These are phyloP conservation scores for Pistacia vera DNA, from an alignment of 345 rosid species.

Conservation along the genomic window DNA sequence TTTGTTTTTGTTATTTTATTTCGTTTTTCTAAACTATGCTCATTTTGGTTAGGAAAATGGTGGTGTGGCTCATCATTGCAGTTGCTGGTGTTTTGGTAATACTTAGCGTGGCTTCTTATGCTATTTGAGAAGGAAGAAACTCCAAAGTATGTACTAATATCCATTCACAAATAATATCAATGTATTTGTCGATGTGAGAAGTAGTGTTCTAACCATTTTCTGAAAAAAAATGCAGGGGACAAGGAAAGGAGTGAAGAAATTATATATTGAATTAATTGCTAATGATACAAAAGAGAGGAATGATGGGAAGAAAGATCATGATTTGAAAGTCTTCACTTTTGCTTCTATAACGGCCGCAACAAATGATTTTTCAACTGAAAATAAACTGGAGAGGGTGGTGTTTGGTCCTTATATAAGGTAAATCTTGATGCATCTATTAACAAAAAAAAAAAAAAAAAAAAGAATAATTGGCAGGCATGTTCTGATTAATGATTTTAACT, in stretches of 20 bases:
- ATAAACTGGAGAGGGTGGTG: conserved; percentile 19
- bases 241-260: background rate
- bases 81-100: background rate
- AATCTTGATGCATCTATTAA: background rate
- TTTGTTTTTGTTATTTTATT: no score
- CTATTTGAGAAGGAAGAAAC: background rate
- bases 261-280: background rate
- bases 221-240: background rate
- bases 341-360: background rate
- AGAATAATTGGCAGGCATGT: background rate
- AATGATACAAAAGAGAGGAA: background rate
- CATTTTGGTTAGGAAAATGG: background rate
- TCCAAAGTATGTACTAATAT: background rate
- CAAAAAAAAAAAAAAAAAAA: no score
- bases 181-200: background rate
- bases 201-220: background rate
- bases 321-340: background rate
- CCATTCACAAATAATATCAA: background rate
- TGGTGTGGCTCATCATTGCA: background rate
- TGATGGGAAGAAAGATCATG: background rate
- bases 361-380: background rate
- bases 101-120: background rate
- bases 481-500: background rate
- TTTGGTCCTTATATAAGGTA: conserved; percentile 19
- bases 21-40: background rate